Percentiles rank a stretch among this genome's conserved stretches.
phyloP scores from a whole-genome alignment of 2,329 filamentous ascomycete species.

The Neofusicoccum parvum region DNA sequence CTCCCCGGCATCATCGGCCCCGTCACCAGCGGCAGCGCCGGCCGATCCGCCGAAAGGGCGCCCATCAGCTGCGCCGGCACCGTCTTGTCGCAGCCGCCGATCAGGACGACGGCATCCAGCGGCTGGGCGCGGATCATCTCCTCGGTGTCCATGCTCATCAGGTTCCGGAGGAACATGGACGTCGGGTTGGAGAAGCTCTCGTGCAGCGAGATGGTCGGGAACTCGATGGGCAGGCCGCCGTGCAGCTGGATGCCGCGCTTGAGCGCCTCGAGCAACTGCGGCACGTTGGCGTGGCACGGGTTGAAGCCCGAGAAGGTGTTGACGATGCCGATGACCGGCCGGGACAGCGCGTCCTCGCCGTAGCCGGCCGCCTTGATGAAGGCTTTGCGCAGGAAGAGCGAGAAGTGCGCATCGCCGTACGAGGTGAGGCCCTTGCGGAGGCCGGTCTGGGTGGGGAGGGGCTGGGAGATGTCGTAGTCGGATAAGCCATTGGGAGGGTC shows the following conservation, averaged over 20 bases:
- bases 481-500: not conserved
- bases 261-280: conserved; percentile 70
- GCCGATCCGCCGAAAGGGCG: conserved; percentile 73
- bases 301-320: conserved; percentile 76
- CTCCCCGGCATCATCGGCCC: conserved; percentile 77
- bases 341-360: conserved; percentile 68
- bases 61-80: conserved; percentile 76
- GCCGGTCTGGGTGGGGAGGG: conserved; percentile 55
- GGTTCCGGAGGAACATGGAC: conserved; percentile 73
- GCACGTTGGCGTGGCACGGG: conserved; percentile 72
- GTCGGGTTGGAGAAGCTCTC: conserved; percentile 71
- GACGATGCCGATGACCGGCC: conserved; percentile 73
- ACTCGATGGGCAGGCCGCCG: conserved; percentile 70
- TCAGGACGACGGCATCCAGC: conserved; percentile 67
- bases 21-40: conserved; percentile 68
- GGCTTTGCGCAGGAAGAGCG: conserved; percentile 72
- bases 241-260: conserved; percentile 68
- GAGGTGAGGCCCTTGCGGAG: conserved; percentile 66
- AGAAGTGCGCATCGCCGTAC: conserved; percentile 76
- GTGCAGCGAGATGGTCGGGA: conserved; percentile 72
- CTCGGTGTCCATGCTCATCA: conserved; percentile 81
- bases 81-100: conserved; percentile 75
- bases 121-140: conserved; percentile 76
- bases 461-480: conserved; percentile 62
- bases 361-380: conserved; percentile 79